Base-by-base conservation (phyloP, 208 protist genomes). In the Crithidia acanthocephali region DNA sequence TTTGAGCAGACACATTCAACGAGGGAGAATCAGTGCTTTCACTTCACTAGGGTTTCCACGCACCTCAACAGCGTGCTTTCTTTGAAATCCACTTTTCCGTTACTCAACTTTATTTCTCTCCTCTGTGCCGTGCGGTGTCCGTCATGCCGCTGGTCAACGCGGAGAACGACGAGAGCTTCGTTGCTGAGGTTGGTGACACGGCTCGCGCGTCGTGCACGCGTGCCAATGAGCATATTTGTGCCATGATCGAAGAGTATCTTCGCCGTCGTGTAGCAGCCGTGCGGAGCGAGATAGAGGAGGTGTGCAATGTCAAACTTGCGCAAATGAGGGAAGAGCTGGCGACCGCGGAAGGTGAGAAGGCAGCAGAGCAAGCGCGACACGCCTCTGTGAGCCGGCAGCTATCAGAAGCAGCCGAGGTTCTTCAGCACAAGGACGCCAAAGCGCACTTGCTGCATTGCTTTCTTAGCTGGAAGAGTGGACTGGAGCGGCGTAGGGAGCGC, bases 221-320 rank as follows among this genome's bases (percentile, higher is more conserved):
- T 13, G 63, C 62, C 53, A 72, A 71, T n/a, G 59, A 69, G 1
- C 76, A 84, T 44, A 79, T 72, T n/a, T 67, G 76, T 15, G 73
- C 50, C 8, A 91, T 91, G 84, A 84, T 92, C 30, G 81, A 87
- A 55, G 81, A 87, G 64, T 92, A 92, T 37, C 74, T 92, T 20
- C 77, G 76, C 18, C 76, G 75, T 2, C 77, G 82, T 15, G 30
- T 50, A 2, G 68, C 79, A 44, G 58, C 76, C 16, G 60, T 71
- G 48, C 74, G 63, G 40, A 32, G 67, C 15, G 53, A 59, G 20
- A 45, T 45, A 28, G 13, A 50, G 30, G 23, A 70, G 35, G 60
- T 57, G 28, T 35, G 63, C 25, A 56, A 53, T 20, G 52, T 15
- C 11, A 40, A 68, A 33, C 16, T 52, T 37, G 27, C 27, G 15